These are phyloP conservation scores for Allantophomopsis cytisporea DNA, from an alignment of 2,329 filamentous ascomycete species.

Conservation along the genomic window DNA sequence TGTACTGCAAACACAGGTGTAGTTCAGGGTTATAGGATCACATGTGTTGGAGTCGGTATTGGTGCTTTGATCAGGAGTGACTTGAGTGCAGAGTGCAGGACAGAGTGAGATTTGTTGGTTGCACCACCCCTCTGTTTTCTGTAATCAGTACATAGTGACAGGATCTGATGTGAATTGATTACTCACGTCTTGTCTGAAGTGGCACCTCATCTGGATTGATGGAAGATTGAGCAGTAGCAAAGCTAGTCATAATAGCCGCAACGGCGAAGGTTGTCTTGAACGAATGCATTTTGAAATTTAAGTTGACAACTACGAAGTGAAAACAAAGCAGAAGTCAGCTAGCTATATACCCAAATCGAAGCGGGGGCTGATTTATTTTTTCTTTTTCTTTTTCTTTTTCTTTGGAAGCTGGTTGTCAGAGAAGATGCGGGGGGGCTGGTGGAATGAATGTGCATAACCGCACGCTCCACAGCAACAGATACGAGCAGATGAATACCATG, in stretches of 20 bases:
- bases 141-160: no score
- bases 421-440: no score
- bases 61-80: conserved; percentile 19
- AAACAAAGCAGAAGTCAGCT: no score
- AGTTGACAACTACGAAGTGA: no score
- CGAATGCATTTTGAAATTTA: conserved; percentile 31
- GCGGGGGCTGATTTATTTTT: no score
- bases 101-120: conserved; percentile 46
- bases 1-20: conserved; percentile 58
- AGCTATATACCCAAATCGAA: no score
- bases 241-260: conserved; percentile 32
- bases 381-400: no score
- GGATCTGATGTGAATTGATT: conserved; percentile 1
- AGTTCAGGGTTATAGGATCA: conserved; percentile 48
- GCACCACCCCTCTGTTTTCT: conserved; percentile 47
- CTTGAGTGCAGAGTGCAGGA: conserved; percentile 60
- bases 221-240: conserved; percentile 38
- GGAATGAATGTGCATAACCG: no score
- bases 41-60: conserved; percentile 49
- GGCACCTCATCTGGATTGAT: conserved; percentile 51
- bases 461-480: no score
- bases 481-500: no score
- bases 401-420: no score
- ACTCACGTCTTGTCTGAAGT: conserved; percentile 25
- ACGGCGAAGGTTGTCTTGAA: conserved; percentile 29